Evolutionary conservation across 129 eudicot species (phyloP).

Genomic region (Arctium minus): DNA sequence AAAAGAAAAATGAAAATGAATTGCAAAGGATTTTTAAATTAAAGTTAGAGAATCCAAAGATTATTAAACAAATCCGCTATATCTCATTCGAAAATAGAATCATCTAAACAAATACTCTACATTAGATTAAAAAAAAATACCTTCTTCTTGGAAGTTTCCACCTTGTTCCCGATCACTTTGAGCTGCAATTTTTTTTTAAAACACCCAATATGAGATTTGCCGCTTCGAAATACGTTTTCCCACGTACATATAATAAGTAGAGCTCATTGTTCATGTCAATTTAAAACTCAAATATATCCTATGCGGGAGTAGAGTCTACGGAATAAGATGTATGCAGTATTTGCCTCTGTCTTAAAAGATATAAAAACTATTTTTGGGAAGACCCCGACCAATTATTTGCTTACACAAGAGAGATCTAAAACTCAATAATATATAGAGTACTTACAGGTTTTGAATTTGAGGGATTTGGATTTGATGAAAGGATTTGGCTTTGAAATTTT

Average conservation of each 20-base stretch:
- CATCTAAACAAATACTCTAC: too few species aligned
- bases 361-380: not conserved
- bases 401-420: not conserved
- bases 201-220: not conserved
- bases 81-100: not conserved
- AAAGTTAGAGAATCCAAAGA: not conserved
- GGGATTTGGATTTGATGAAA: too few species aligned
- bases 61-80: not conserved
- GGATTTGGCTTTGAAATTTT: too few species aligned
- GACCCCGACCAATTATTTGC: not conserved
- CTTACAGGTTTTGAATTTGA: too few species aligned
- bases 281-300: not conserved
- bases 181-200: slow-evolving; percentile 30
- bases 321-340: not conserved
- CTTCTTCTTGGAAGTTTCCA: slow-evolving; percentile 71
- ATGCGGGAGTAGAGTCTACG: not conserved
- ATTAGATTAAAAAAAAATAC: slow-evolving; percentile 14
- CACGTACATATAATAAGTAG: not conserved
- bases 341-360: too few species aligned
- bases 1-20: not conserved
- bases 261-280: not conserved
- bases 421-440: not conserved
- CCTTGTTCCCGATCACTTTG: slow-evolving; percentile 46
- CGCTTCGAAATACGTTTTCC: not conserved
- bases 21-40: not conserved